Conservation (phyloP, 306 rosid species). For the Rubus idaeus region DNA sequence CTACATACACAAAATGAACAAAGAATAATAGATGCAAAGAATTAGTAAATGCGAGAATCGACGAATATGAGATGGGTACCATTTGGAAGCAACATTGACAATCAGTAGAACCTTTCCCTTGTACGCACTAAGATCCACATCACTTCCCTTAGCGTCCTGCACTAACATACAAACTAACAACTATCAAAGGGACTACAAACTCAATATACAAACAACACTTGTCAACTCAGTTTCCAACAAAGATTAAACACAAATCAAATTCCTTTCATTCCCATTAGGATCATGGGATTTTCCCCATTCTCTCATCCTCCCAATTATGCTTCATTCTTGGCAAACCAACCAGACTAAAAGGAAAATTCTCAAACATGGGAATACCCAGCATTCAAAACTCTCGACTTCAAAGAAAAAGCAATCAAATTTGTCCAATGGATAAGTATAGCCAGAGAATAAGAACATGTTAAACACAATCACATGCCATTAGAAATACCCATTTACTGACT, state of each 20-base stretch:
- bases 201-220: not conserved
- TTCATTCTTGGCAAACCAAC: not conserved
- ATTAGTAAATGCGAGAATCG: not conserved
- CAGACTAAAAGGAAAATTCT: not conserved
- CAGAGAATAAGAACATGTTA: not conserved
- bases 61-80: conserved; percentile 37
- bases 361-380: not conserved
- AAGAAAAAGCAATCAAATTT: not conserved
- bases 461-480: not conserved
- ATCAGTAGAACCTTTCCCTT: conserved; percentile 68
- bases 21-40: not conserved
- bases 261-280: not conserved
- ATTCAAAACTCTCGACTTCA: too few relatives aligned
- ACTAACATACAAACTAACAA: not conserved
- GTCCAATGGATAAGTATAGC: not conserved
- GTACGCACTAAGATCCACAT: conserved; percentile 56
- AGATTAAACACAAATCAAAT: not conserved
- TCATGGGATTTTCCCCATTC: not conserved
- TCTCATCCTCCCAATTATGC: not conserved
- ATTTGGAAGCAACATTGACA: conserved; percentile 91
- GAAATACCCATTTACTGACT: not conserved
- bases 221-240: not conserved
- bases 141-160: conserved; percentile 69
- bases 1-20: too few relatives aligned
- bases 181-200: not conserved